A percentile compares a stretch with the other conserved stretches of the same genome.
Evolutionary conservation across 1,284 basidiomycete genomes (phyloP).

Genomic region (Pterulicium gracile): DNA sequence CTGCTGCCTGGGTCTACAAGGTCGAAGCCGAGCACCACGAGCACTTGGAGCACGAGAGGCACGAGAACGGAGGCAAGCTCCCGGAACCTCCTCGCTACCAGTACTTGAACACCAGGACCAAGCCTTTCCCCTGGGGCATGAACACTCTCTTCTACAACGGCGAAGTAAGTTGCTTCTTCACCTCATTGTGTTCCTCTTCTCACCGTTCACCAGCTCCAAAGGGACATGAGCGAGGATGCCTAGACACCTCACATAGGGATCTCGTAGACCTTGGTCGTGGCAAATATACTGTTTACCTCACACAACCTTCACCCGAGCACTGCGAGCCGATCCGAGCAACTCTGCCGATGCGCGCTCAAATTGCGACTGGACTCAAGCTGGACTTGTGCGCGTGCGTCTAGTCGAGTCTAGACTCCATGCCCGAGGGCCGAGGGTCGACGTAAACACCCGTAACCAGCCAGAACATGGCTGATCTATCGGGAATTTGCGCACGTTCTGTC

Average conservation of each 20-base stretch:
- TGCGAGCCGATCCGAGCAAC: no score
- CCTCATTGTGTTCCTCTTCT: conserved; percentile 2
- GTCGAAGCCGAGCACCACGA: conserved; percentile 65
- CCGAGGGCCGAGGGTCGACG: no score
- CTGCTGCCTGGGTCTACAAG: conserved; percentile 61
- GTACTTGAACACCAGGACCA: conserved; percentile 64
- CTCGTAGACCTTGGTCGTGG: background rate
- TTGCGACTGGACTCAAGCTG: no score
- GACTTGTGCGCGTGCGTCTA: no score
- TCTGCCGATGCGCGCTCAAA: no score
- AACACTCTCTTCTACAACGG: conserved; percentile 78
- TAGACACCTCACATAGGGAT: conserved; percentile 11
- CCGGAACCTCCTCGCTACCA: conserved; percentile 65
- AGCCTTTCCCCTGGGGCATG: conserved; percentile 75
- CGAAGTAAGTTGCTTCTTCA: conserved; percentile 32
- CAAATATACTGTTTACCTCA: no score
- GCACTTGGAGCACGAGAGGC: conserved; percentile 61
- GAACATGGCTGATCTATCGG: no score
- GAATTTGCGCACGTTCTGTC: no score
- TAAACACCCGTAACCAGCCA: no score
- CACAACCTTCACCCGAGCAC: no score
- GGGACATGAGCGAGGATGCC: conserved; percentile 40
- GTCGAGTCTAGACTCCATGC: no score
- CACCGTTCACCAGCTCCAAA: conserved; percentile 38
- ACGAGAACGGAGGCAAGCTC: conserved; percentile 66